Evolutionary conservation across 169 alveolate species (phyloP).

Genomic region (Eimeria praecox): DNA sequence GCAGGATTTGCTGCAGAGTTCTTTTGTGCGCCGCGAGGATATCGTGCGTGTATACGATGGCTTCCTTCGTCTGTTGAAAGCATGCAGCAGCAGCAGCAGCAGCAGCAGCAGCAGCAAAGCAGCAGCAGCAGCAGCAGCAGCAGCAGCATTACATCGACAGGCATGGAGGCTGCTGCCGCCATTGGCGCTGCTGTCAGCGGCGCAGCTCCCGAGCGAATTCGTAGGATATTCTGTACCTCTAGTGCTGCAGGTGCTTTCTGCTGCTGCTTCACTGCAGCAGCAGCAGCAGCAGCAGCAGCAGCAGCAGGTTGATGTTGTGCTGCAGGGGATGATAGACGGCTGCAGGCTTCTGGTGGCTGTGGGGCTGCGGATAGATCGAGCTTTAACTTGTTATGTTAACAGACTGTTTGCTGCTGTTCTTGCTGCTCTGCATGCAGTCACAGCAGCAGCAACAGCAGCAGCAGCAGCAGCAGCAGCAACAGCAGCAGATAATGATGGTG

Average conservation of each 20-base stretch:
- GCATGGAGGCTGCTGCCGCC: slow-evolving; percentile 63
- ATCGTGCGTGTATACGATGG: background rate
- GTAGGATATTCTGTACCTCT: slow-evolving; percentile 14
- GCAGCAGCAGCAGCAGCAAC: slow-evolving; percentile 56
- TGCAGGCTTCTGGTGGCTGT: slow-evolving; percentile 48
- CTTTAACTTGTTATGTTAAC: background rate
- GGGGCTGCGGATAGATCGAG: slow-evolving; percentile 37
- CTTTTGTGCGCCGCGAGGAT: slow-evolving; percentile 31
- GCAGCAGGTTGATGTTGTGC: slow-evolving; percentile 37
- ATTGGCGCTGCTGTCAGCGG: slow-evolving; percentile 41
- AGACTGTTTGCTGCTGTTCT: slow-evolving; percentile 31
- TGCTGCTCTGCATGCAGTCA: background rate
- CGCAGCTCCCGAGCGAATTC: background rate
- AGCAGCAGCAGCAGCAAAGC: slow-evolving; percentile 56
- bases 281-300: slow-evolving; percentile 33
- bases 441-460: slow-evolving; percentile 54
- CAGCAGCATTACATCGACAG: slow-evolving; percentile 39
- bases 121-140: slow-evolving; percentile 53
- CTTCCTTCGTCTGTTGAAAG: slow-evolving; percentile 37
- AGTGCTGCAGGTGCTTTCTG: slow-evolving; percentile 40
- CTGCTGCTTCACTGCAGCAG: slow-evolving; percentile 36
- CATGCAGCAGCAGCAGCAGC: slow-evolving; percentile 68
- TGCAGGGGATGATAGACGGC: slow-evolving; percentile 31
- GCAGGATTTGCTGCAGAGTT: slow-evolving; percentile 40
- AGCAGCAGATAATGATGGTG: slow-evolving; percentile 18